Evolutionary conservation across 2,329 filamentous ascomycete species (phyloP), one percentile per base, ranked within the genome.

Genomic region (Ceratocystis alfenasii): DNA sequence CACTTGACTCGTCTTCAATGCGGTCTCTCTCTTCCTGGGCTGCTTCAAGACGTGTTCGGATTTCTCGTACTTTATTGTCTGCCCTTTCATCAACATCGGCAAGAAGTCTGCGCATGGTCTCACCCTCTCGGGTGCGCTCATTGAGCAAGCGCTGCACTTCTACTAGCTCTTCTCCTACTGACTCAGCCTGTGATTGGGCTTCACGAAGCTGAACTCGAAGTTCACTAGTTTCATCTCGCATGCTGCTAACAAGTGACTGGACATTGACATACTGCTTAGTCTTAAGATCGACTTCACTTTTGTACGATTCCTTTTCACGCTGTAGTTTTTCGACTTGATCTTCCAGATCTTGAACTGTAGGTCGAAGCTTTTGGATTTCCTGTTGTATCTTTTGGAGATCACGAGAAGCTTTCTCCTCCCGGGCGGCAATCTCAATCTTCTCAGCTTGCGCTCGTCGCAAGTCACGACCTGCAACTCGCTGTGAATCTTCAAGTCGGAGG

Each of bases 21-120:
- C 90, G 85, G 73, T 99, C 94, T 20, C 94, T 85, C 75, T 99
- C 94, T 74, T 96, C 92, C n/a, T 95, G 82, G 0, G 92, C 92
- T 1, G 89, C 81, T 72, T 97, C 93, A 81, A 97, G 87, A 1
- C 88, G 85, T 67, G 90, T 86, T 65, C 90, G 87, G 86, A 96
- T 94, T 69, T 97, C 93, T 33, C 90, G 86, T 20, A 95, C 83
- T 72, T 90, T 89, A 68, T 80, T 79, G 70, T 97, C 92, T 1
- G 92, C 86, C 8, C 89, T 83, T 68, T 88, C 84, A 74, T 97
- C 90, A 7, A 92, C 89, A 70, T 97, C 93, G 17, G 87, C 87
- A 12, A 99, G 79, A 68, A 97, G 81, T 62, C 91, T 82, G 44
- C 94, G 85, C 92, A 99, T 97, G 0, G 90, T 96, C 77, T 97